Evolutionary conservation across 225 moss, liverwort and hornwort species (phyloP), one percentile per base, ranked within the genome.

Genomic region (Bryoerythrophyllum caledonicum): DNA sequence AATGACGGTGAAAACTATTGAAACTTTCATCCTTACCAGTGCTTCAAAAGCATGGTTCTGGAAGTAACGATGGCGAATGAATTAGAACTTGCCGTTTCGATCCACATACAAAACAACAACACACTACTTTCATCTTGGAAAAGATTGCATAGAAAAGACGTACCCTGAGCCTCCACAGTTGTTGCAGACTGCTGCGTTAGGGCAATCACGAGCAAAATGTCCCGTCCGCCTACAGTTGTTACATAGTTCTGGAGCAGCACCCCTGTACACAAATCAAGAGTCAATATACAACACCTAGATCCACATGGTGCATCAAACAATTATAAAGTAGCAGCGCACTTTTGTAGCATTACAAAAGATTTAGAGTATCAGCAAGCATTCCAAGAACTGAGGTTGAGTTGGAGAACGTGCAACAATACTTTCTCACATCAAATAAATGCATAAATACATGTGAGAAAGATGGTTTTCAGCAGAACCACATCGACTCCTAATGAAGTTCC

Each of bases 131-230:
- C 10, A 37, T 40, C 8, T 19, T 78, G 25, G 72, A 38, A 12
- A 46, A 64, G 12, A 44, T 27, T 38, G 38, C 19, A 49, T 49
- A 41, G 40, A 32, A 54, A 77, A n/a, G 15, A 76, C 76, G 9
- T 73, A 90, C 90, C 90, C 90, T 67, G 90, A 90, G 70, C 72
- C 82, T 68, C 90, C 90, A 81, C 90, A 90, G 65, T 90, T 90
- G 67, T 90, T 90, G 70, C 90, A 90, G 11, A 90, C 87, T 66
- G 90, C 84, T 68, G 83, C 90, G 74, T 90, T 90, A 10, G 87
- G 90, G 68, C 90, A 90, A 76, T 90, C 90, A 3, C 90, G 84
- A 67, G 90, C 90, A 78, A 90, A 90, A 77, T 90, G 90, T 6
- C 90, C 90, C 65, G 90, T 77, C 11, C 90, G 87, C 38, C 90